Evolutionary conservation across 176 grass and related monocot genomes (phyloP), one percentile per base, ranked within the genome.

Genomic region (Bonia amplexicaulis): DNA sequence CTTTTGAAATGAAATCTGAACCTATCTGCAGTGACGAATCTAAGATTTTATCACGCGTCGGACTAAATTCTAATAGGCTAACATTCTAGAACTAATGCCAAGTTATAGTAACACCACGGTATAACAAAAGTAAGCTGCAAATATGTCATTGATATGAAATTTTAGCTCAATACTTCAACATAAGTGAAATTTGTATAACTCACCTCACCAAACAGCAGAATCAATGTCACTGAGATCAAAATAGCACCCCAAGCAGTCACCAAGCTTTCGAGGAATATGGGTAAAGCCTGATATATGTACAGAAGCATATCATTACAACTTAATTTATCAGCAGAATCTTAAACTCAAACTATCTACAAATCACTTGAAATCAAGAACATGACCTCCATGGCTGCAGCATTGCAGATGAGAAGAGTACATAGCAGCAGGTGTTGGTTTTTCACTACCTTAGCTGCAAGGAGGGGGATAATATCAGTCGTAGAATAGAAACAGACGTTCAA

Each of bases 381-480:
- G 39, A 93, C 96, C 91, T 98, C 96, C 96, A 98, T 98, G 14
- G 93, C 89, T 17, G 40, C 89, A 33, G 91, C 93, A 84, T 95
- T 98, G 85, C 89, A 98, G 55, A 95, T 98, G 20, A 98, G 89
- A 87, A 98, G 96, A 70, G 96, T 95, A 60, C 96, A 98, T 47
- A 98, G 78, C 69, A 98, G 81, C 48, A 95, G 89, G 80, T 98
- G 93, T 61, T 98, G 96, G 54, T 87, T 93, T 81, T 87, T 88
- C 40, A 98, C 93, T 80, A 98, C 95, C 82, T 98, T 95, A 73
- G 68, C 93, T 98, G 96, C 40, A 85, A 58, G 25, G 17, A 44
- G 14, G 22, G 54, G 5, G 23, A 63, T 67, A 58, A 73, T n/a
- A 63, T 80, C 62, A 77, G 55, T 29, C 23, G 12, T 7, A 67